Percentiles rank a stretch among this genome's conserved stretches.
Conservation (phyloP, 179 eudicot species). For the Pouteria campechiana region DNA sequence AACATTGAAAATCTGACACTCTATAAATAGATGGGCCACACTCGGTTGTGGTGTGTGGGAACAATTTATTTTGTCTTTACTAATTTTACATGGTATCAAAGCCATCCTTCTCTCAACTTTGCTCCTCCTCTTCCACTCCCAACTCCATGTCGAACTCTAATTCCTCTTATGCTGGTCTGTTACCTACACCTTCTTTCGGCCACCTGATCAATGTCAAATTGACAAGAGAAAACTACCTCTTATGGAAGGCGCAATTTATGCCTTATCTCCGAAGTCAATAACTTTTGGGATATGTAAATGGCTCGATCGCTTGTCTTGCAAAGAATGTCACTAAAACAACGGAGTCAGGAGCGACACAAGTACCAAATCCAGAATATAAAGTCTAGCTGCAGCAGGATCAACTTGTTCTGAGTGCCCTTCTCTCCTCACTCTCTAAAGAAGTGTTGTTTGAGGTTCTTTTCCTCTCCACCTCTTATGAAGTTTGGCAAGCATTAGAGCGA, state of each 20-base stretch:
- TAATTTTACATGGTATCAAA: too few relatives aligned
- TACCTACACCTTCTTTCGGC: too few relatives aligned
- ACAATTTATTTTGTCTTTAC: too few relatives aligned
- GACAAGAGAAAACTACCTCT: neutral
- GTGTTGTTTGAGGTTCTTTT: neutral
- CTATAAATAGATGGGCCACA: too few relatives aligned
- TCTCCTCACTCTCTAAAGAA: neutral
- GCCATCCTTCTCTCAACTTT: too few relatives aligned
- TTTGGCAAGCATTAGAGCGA: too few relatives aligned
- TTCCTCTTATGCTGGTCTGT: too few relatives aligned
- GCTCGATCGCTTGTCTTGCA: neutral
- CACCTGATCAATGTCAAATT: neutral
- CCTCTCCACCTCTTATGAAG: too few relatives aligned
- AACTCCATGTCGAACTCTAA: too few relatives aligned
- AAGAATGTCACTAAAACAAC: neutral
- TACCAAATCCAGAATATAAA: neutral
- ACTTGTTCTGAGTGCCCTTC: neutral
- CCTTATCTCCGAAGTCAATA: neutral
- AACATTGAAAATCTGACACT: too few relatives aligned
- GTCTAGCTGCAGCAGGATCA: neutral
- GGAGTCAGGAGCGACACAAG: neutral
- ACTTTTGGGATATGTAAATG: neutral
- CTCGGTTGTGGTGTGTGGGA: too few relatives aligned
- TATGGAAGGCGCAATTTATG: neutral
- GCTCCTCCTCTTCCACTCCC: too few relatives aligned